Conservation (phyloP, 1,284 basidiomycete genomes). For the Rhodotorula sp. region DNA sequence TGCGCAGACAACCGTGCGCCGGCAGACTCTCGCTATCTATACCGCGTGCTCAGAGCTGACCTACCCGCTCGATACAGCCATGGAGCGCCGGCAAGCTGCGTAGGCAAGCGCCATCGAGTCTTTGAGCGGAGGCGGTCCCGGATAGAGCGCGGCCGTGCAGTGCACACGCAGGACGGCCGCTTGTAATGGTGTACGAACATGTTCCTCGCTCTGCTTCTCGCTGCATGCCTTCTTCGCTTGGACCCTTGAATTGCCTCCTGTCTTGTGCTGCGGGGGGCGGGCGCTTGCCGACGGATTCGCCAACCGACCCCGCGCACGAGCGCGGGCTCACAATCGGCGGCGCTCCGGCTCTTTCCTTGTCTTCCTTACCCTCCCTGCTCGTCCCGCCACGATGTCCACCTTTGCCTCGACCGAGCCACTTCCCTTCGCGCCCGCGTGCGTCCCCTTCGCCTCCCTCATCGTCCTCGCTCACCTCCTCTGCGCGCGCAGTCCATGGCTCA, state of each 20-base stretch:
- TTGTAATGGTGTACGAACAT: not conserved
- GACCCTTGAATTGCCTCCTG: not conserved
- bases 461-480: not conserved
- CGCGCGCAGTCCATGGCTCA: conserved; percentile 16
- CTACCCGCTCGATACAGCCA: not conserved
- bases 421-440: not conserved
- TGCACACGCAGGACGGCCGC: not conserved
- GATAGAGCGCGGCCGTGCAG: not conserved
- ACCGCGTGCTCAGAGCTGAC: not conserved
- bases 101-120: not conserved
- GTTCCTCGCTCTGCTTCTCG: too few relatives aligned
- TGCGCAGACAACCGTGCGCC: conserved; percentile 13
- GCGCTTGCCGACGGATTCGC: not conserved
- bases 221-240: not conserved
- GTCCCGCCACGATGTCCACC: not conserved
- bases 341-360: not conserved
- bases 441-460: not conserved
- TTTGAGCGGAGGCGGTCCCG: not conserved
- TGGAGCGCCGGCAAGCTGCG: conserved; percentile 21
- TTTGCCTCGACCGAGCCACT: not conserved
- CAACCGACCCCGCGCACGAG: too few relatives aligned
- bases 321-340: too few relatives aligned
- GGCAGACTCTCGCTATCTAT: fast-evolving
- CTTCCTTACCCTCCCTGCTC: too few relatives aligned
- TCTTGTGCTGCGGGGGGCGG: too few relatives aligned